These are phyloP conservation scores for Albophoma yamanashiensis DNA, from an alignment of 2,329 filamentous ascomycete species.

Conservation along the genomic window DNA sequence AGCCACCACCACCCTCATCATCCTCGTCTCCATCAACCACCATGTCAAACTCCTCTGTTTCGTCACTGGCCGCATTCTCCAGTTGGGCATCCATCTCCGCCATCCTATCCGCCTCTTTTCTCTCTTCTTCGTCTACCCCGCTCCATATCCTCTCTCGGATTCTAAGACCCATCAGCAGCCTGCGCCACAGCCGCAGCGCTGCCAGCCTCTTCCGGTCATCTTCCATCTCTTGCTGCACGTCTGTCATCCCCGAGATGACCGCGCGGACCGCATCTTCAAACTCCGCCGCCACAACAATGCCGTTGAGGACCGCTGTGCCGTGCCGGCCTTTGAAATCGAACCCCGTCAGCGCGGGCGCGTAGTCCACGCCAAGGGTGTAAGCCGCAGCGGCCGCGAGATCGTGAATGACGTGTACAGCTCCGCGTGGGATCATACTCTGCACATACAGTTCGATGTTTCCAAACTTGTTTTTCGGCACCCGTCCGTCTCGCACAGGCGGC, in stretches of 20 bases:
- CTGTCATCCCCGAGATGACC: slow-evolving; percentile 56
- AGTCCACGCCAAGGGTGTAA: slow-evolving; percentile 68
- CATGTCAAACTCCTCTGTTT: slow-evolving; percentile 32
- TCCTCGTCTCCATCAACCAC: slow-evolving; percentile 24
- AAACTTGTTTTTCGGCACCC: slow-evolving; percentile 81
- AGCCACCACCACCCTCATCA: slow-evolving; percentile 36
- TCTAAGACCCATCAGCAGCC: slow-evolving; percentile 66
- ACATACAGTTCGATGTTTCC: slow-evolving; percentile 93
- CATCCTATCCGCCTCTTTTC: slow-evolving; percentile 25
- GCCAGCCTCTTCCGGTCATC: slow-evolving; percentile 62
- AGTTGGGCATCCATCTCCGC: slow-evolving; percentile 23
- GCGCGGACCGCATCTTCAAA: slow-evolving; percentile 60
- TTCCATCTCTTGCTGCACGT: slow-evolving; percentile 54
- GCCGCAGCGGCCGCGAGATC: slow-evolving; percentile 60
- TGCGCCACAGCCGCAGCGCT: slow-evolving; percentile 54
- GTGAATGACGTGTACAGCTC: slow-evolving; percentile 61
- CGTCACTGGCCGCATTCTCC: slow-evolving; percentile 26
- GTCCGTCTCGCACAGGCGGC: slow-evolving; percentile 63
- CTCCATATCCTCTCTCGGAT: slow-evolving; percentile 65
- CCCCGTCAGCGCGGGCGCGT: slow-evolving; percentile 79
- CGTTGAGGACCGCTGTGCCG: slow-evolving; percentile 73
- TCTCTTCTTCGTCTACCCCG: slow-evolving; percentile 38
- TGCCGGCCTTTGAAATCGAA: slow-evolving; percentile 81
- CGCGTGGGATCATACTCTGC: slow-evolving; percentile 77
- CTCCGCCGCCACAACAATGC: slow-evolving; percentile 65